Evolutionary conservation across 768 basidiomycete species (phyloP), one percentile per base, ranked within the genome.

Genomic region (Leucogyrophana mollusca): DNA sequence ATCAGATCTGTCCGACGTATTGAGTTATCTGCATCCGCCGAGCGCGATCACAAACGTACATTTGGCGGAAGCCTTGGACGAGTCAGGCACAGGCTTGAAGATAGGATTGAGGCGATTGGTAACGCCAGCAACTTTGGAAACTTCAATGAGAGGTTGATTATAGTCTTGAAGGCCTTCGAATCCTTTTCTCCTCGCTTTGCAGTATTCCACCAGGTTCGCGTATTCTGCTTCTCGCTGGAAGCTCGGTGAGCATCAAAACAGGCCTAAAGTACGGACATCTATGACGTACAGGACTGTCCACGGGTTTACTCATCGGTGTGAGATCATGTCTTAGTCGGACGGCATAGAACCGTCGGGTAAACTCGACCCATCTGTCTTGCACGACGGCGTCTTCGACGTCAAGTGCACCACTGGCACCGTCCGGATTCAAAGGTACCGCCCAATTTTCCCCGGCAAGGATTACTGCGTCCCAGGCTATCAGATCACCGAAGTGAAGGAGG

Each of bases 351-450:
- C 88, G 74, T 49, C 83, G 71, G 2, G 87, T 89, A 56, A 84
- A 87, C 58, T 88, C 87, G n/a, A 80, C 78, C 67, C 72, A 73
- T 47, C 88, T 73, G 55, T 92, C 90, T 62, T 90, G 87, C 25
- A 94, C 69, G 17, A 93, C 68, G 20, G 81, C 77, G 55, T 90
- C 86, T 40, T 73, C 57, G 16, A 85, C 61, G 40, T 76, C 79
- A 20, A 50, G 38, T 14, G 53, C 42, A 14, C 52, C 46, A 44
- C 44, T 59, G 22, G 68, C 52, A 30, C 69, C 63, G 24, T 72
- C 67, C 39, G 70, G 69, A 50, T 56, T 50, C 18, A 90, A 69
- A 3, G 76, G 71, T 8, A 70, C 65, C 38, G 73, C 72, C 73
- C 79, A 85, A 21, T 73, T 65, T 38, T 71, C 64, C 7, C 74